Conservation (phyloP, 2,329 filamentous ascomycete genomes). For the Lasiodiplodia sp. region DNA sequence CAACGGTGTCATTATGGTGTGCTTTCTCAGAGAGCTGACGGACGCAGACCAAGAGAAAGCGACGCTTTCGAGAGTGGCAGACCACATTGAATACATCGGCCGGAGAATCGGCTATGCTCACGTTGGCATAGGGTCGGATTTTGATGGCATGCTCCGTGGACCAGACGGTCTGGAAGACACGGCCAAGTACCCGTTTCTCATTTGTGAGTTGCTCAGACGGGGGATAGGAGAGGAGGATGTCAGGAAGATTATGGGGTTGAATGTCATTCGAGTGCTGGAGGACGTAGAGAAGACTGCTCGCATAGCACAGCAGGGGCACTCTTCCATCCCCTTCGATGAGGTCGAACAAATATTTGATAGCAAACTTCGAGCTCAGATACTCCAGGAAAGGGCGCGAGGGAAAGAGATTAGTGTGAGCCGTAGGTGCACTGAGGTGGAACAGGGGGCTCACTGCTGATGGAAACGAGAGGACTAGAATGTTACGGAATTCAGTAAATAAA, state of each 20-base stretch:
- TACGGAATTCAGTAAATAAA: no score
- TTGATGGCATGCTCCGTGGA: slow-evolving; percentile 75
- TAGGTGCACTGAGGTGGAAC: no score
- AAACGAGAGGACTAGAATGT: no score
- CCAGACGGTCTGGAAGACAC: slow-evolving; percentile 85
- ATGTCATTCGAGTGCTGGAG: slow-evolving; percentile 83
- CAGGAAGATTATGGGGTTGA: slow-evolving; percentile 77
- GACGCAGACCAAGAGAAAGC: slow-evolving; percentile 71
- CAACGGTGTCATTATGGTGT: slow-evolving; percentile 86
- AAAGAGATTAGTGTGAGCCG: no score
- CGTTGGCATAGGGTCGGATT: slow-evolving; percentile 89
- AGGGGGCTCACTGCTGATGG: no score
- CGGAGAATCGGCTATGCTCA: slow-evolving; percentile 83
- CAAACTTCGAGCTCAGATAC: no score
- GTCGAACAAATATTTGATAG: no score
- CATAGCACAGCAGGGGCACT: no score
- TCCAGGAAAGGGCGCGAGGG: no score
- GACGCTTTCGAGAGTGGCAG: slow-evolving; percentile 78
- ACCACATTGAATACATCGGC: slow-evolving; percentile 84
- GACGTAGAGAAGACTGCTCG: slow-evolving; percentile 66
- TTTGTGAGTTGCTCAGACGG: slow-evolving; percentile 75
- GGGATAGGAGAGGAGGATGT: slow-evolving; percentile 79
- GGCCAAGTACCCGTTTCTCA: slow-evolving; percentile 78
- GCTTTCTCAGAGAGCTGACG: slow-evolving; percentile 77
- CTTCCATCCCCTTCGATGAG: no score